Base-by-base conservation (phyloP, 2,329 filamentous ascomycete genomes). In the Rhynchosporium graminicola region DNA sequence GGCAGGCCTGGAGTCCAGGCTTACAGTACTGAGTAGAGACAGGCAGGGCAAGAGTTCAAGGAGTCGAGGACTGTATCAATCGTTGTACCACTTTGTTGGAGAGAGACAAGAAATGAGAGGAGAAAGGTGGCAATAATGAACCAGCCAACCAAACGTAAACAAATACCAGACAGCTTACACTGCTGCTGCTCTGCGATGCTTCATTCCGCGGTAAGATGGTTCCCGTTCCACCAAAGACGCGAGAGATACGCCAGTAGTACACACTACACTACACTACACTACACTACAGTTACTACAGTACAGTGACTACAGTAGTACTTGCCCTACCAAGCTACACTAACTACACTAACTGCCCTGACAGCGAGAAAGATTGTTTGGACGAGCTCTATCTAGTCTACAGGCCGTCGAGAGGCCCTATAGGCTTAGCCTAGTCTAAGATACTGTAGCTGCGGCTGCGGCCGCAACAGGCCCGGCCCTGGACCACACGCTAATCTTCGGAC, bases 401-500 rank as follows among this genome's bases (percentile, higher is more conserved):
- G 20, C 20, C 20, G 20, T 20, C 20, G 20, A 20, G 20, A 1
- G 20, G 20, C 20, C 20, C 20, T 20, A 20, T 20, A 20, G 20
- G 20, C 20, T 20, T 20, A 20, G 20, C 20, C 20, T 20, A 20
- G 20, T 20, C 20, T 20, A 20, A 20, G 20, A 20, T 20, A 20
- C 20, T 20, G 20, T 20, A 20, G 20, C 20, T 20, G 5, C 43
- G 26, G 29, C 12, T 51, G 48, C 48, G 48, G 48, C 48, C 48
- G 48, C 48, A 51, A 20, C 20, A 20, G 20, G 20, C 20, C 20
- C 20, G 20, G 20, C 20, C 48, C 31, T 33, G 26, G 31, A 33
- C 50, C 31, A 38, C 50, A 38, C 50, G 50, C 50, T 52, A 20
- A 10, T 38, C 31, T 52, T 52, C 50, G 50, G 50, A 52, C 28